Percentiles rank a stretch among this genome's conserved stretches.
These are phyloP conservation scores for Scalesia atractyloides DNA, from an alignment of 129 eudicot species.

Conservation along the genomic window DNA sequence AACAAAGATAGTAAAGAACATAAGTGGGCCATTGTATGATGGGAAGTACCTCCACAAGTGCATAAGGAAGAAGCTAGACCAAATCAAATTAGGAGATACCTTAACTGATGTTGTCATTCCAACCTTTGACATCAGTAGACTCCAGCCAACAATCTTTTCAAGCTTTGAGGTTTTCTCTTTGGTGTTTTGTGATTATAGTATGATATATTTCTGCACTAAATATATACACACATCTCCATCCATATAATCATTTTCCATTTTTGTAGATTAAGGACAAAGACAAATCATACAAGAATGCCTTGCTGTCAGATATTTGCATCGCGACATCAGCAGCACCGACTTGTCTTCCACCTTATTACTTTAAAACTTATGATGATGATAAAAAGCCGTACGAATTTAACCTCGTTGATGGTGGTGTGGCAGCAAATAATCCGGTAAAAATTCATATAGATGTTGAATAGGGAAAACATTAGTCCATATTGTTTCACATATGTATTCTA, in stretches of 20 bases:
- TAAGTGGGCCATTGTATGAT: slow-evolving; percentile 31
- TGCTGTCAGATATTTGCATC: slow-evolving; percentile 49
- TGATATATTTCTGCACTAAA: too few species aligned
- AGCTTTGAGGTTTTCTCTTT: slow-evolving; percentile 29
- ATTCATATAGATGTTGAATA: too few species aligned
- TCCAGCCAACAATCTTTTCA: slow-evolving; percentile 47
- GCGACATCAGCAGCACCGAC: slow-evolving; percentile 54
- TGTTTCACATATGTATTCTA: background rate
- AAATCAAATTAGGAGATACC: slow-evolving; percentile 25
- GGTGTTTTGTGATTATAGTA: background rate
- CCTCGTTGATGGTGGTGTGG: slow-evolving; percentile 53
- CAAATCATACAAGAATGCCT: slow-evolving; percentile 32
- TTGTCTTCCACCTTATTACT: slow-evolving; percentile 41
- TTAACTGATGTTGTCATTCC: slow-evolving; percentile 40
- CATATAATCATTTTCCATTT: slow-evolving; percentile 1
- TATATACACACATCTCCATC: background rate
- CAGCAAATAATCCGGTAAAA: slow-evolving; percentile 49
- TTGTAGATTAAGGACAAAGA: slow-evolving; percentile 31
- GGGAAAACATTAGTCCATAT: too few species aligned
- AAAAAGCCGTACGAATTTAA: slow-evolving; percentile 25
- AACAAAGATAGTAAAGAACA: slow-evolving; percentile 3
- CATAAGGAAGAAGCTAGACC: slow-evolving; percentile 19
- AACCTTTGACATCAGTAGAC: slow-evolving; percentile 40
- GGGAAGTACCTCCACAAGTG: slow-evolving; percentile 21
- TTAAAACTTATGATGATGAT: slow-evolving; percentile 8